These are phyloP conservation scores for Starmerella floricola DNA, from an alignment of 805 yeast species.

Conservation along the genomic window DNA sequence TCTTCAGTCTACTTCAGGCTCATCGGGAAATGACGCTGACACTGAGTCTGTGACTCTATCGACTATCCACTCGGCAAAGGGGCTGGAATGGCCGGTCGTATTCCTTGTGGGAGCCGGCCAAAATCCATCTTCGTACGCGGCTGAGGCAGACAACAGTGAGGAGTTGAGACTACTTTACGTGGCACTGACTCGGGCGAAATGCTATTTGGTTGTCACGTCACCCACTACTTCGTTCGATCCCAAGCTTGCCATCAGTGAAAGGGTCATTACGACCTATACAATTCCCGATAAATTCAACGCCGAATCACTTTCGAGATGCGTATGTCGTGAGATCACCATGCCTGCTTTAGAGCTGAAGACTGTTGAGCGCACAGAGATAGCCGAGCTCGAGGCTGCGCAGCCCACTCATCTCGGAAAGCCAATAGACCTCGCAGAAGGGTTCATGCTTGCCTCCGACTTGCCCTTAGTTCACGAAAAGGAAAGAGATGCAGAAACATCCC, in stretches of 20 bases:
- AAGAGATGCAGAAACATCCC: neutral
- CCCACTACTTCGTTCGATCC: neutral
- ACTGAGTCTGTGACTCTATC: slow-evolving; percentile 40
- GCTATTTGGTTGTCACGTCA: slow-evolving; percentile 35
- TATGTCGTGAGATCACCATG: no score
- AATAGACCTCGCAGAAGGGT: slow-evolving; percentile 1
- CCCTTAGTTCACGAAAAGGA: neutral
- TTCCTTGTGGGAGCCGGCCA: slow-evolving; percentile 54
- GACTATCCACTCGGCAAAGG: slow-evolving; percentile 87
- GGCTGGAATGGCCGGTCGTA: slow-evolving; percentile 91
- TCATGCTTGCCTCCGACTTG: slow-evolving; percentile 1
- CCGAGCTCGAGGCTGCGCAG: neutral
- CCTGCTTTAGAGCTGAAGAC: no score
- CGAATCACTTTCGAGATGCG: neutral
- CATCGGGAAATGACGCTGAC: neutral
- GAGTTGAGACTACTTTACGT: slow-evolving; percentile 81
- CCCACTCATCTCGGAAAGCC: neutral
- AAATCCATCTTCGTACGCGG: no score
- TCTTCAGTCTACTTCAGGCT: slow-evolving; percentile 15
- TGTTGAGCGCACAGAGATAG: no score
- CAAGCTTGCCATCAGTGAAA: neutral
- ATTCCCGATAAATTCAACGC: neutral
- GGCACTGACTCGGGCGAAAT: slow-evolving; percentile 74
- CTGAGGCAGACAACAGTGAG: slow-evolving; percentile 38
- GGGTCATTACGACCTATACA: neutral